Evolutionary conservation across 129 eudicot species (phyloP).

Genomic region (Mikania micrantha): DNA sequence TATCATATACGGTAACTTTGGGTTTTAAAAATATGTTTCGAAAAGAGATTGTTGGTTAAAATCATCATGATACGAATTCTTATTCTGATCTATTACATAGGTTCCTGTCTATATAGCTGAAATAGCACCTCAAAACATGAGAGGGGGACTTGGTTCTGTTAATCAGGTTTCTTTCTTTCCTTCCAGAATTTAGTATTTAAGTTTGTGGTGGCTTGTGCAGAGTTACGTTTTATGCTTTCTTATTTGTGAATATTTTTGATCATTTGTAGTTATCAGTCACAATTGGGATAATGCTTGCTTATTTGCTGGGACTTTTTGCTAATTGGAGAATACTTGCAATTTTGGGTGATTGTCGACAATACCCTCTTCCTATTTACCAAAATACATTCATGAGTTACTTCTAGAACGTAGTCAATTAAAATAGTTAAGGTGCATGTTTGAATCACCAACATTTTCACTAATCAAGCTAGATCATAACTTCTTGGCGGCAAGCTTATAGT

Average conservation of each 20-base stretch:
- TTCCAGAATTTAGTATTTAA: background rate
- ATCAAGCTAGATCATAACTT: background rate
- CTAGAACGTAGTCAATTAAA: background rate
- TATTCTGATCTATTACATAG: slow-evolving; percentile 35
- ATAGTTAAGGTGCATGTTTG: background rate
- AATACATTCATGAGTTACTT: background rate
- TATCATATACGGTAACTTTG: slow-evolving; percentile 72
- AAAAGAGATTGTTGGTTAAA: background rate
- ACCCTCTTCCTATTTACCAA: background rate
- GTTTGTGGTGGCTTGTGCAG: slow-evolving; percentile 8
- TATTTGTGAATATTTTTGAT: background rate
- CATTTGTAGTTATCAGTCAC: slow-evolving; percentile 76
- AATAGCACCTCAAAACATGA: slow-evolving; percentile 86
- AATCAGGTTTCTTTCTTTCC: slow-evolving; percentile 74
- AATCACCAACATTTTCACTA: background rate
- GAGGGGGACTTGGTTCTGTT: slow-evolving; percentile 93
- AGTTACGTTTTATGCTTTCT: background rate
- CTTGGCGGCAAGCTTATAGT: background rate
- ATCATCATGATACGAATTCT: background rate
- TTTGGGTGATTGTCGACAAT: slow-evolving; percentile 46
- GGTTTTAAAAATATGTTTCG: slow-evolving; percentile 6
- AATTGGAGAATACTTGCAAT: slow-evolving; percentile 88
- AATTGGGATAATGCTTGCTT: slow-evolving; percentile 84
- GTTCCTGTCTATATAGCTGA: slow-evolving; percentile 99
- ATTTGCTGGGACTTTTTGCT: slow-evolving; percentile 79